Evolutionary conservation across 2,329 filamentous ascomycete species (phyloP), one percentile per base, ranked within the genome.

Genomic region (Apiospora aurea): DNA sequence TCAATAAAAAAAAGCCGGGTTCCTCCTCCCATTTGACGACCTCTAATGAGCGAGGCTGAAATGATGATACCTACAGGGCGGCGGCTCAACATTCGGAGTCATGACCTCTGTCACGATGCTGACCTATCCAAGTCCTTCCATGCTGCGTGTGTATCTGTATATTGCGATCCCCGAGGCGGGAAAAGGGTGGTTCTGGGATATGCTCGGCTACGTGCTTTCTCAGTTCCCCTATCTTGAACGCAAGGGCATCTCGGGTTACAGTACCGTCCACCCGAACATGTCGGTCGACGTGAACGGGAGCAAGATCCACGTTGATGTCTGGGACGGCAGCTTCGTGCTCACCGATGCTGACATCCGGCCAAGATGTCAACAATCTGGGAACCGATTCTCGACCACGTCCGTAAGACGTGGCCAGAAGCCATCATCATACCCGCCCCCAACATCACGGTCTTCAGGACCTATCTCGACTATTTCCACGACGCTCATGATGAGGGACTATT

Each of bases 11-110:
- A n/a, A 21, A 6, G 16, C 29, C 13, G 18, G n/a, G 21, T n/a
- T 11, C 21, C 44, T 49, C 2, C 1, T n/a, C 41, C n/a, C 49
- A 21, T 5, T 8, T 16, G 64, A 21, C 43, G 13, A n/a, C 38
- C 24, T 41, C 21, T 44, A n/a, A 24, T 4, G 21, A 67, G 66
- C 14, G 13, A 44, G 38, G 64, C 14, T 26, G 29, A 16, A 11
- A 2, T 18, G 13, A 47, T 47, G 16, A 7, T 47, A 51, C 49
- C 34, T 38, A 38, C 51, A 87, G 86, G 88, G 88, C 7, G 89
- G 89, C 3, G 89, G 88, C 1, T 87, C 86, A 26, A 91, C 88
- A 0, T 92, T 90, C 76, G 90, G 88, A 0, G 83, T 92, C 1
- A 84, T 92, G 29, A 86, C 85, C 1, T 89, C 87, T 0, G 81